phyloP scores from a whole-genome alignment of 352 stramenopile genomes.

The Thalassiosira pacifica region DNA sequence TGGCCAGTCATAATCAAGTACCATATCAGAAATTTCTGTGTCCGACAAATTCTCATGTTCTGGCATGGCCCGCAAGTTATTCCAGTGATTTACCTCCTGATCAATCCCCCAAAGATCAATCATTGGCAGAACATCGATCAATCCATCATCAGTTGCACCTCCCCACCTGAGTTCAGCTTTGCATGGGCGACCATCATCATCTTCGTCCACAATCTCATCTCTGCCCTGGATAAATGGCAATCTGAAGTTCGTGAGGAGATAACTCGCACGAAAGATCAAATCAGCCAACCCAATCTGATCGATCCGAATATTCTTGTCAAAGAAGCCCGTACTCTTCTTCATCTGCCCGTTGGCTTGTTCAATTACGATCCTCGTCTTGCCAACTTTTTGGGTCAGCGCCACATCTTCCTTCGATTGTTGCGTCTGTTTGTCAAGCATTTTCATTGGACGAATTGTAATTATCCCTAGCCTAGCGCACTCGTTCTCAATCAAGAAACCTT shows the following conservation, averaged over 20 bases:
- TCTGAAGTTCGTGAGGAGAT: constrained; percentile 42
- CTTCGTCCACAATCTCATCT: no score
- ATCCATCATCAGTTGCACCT: no score
- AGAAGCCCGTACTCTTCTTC: constrained; percentile 26
- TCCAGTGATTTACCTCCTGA: no score
- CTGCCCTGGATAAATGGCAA: constrained; percentile 38
- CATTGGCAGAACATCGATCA: no score
- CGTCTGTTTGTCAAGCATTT: constrained; percentile 24
- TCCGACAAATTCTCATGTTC: no score
- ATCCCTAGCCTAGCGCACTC: constrained; percentile 19
- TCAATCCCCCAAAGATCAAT: no score
- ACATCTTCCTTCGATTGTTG: constrained; percentile 44
- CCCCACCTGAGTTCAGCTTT: no score
- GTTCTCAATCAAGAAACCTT: no score
- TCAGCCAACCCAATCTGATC: constrained; percentile 41
- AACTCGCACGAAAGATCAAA: constrained; percentile 35
- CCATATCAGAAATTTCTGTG: no score
- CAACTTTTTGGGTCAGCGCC: constrained; percentile 35
- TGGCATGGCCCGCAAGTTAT: no score
- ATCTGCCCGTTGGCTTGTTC: constrained; percentile 44
- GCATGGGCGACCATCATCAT: no score
- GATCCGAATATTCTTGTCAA: constrained; percentile 29
- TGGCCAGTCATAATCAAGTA: no score
- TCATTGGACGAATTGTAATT: constrained; percentile 27
- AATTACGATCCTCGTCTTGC: constrained; percentile 37